These are phyloP conservation scores for Fusarium goolgardi DNA, from an alignment of 2,329 filamentous ascomycete genomes.

Conservation along the genomic window DNA sequence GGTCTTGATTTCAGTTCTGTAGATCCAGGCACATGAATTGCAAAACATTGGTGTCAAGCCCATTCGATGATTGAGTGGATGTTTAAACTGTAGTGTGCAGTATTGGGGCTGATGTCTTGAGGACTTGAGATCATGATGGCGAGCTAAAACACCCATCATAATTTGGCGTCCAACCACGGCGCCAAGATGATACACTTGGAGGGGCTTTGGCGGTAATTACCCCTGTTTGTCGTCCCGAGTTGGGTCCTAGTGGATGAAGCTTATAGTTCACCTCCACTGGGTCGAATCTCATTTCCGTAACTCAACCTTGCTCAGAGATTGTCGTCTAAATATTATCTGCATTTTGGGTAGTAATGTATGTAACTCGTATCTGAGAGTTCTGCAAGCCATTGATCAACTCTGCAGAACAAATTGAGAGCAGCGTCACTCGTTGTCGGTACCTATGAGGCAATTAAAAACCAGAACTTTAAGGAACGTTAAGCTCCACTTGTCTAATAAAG, in stretches of 20 bases:
- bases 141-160: constrained; percentile 22
- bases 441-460: constrained; percentile 44
- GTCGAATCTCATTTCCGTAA: neutral
- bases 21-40: constrained; percentile 11
- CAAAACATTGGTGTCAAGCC: constrained; percentile 37
- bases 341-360: neutral
- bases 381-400: constrained; percentile 22
- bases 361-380: neutral
- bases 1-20: neutral
- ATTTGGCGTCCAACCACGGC: constrained; percentile 37
- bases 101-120: constrained; percentile 12
- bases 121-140: constrained; percentile 5
- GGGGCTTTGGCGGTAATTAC: constrained; percentile 29
- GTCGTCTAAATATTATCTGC: neutral
- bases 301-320: constrained; percentile 8
- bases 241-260: constrained; percentile 25
- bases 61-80: constrained; percentile 10
- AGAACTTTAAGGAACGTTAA: constrained; percentile 42
- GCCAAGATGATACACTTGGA: constrained; percentile 36
- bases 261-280: constrained; percentile 22
- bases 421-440: constrained; percentile 8
- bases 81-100: neutral
- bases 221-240: constrained; percentile 38
- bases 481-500: constrained; percentile 41
- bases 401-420: constrained; percentile 10